A percentile compares a stretch with the other conserved stretches of the same genome.
phyloP scores from a whole-genome alignment of 1,284 basidiomycete species.

The Inonotus hispidus region DNA sequence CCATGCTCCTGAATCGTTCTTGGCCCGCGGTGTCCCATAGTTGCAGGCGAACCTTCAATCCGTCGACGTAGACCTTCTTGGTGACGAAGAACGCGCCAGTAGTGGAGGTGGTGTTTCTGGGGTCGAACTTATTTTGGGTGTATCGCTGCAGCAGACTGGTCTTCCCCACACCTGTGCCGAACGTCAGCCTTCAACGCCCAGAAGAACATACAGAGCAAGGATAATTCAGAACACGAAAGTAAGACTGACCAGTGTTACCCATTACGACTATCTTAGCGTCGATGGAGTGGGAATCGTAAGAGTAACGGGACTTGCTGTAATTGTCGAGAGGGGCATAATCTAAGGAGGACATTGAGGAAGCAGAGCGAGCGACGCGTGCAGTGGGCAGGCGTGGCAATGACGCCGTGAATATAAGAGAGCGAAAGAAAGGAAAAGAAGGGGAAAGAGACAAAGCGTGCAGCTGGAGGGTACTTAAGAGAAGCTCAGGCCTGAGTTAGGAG shows the following conservation, averaged over 20 bases:
- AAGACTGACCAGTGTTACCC: slow-evolving; percentile 79
- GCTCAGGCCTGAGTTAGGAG: slow-evolving; percentile 7
- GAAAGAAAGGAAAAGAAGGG: background rate
- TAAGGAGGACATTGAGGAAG: slow-evolving; percentile 34
- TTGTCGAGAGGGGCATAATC: slow-evolving; percentile 51
- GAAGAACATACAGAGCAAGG: background rate
- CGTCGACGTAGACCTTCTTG: slow-evolving; percentile 88
- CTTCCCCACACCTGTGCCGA: slow-evolving; percentile 73
- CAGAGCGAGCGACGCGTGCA: slow-evolving; percentile 28
- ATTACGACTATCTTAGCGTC: slow-evolving; percentile 98
- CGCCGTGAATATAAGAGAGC: background rate
- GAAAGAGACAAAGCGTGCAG: background rate
- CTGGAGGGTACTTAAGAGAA: background rate
- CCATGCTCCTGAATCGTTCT: slow-evolving; percentile 93
- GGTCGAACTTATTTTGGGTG: slow-evolving; percentile 87
- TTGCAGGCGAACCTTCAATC: slow-evolving; percentile 81
- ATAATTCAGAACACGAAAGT: background rate
- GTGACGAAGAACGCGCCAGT: slow-evolving; percentile 94
- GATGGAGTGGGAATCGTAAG: slow-evolving; percentile 53
- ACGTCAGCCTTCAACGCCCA: background rate
- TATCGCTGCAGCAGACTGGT: slow-evolving; percentile 92
- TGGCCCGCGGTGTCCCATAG: slow-evolving; percentile 98
- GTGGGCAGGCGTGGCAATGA: slow-evolving; percentile 26
- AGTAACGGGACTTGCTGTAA: slow-evolving; percentile 59
- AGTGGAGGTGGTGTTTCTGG: slow-evolving; percentile 82